Conservation (phyloP, 2,329 filamentous ascomycete species). For the Ilyonectria mors-panacis region DNA sequence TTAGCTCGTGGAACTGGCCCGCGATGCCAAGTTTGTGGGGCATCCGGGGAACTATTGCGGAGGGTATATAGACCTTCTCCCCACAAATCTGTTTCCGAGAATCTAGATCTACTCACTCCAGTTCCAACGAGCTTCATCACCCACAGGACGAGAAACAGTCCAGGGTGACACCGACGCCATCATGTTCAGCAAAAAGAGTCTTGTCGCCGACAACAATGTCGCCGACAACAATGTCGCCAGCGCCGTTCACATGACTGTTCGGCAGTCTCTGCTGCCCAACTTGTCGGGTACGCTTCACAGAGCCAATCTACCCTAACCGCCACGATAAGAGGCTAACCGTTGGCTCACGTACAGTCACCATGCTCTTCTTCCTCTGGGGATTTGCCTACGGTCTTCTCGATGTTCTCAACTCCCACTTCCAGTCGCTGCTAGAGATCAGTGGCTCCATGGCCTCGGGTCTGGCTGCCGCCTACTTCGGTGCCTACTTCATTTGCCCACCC, state of each 20-base stretch:
- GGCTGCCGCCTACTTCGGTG: conserved; percentile 60
- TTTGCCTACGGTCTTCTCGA: conserved; percentile 51
- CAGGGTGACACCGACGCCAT: neutral
- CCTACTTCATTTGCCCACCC: conserved; percentile 58
- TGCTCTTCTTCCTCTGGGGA: conserved; percentile 52
- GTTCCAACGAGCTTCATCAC: neutral
- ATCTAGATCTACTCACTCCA: neutral
- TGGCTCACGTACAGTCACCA: conserved; percentile 39
- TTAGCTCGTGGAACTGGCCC: too few relatives aligned
- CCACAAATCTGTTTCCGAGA: neutral
- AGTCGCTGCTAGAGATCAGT: conserved; percentile 53
- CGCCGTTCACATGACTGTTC: conserved; percentile 20
- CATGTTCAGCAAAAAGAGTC: conserved; percentile 8
- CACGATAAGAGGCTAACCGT: neutral
- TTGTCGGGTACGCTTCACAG: conserved; percentile 3
- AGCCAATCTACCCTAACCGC: neutral
- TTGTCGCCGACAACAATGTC: conserved; percentile 18
- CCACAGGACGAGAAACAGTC: neutral
- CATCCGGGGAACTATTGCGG: neutral
- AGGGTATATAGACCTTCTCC: conserved; percentile 2
- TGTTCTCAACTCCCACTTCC: conserved; percentile 57
- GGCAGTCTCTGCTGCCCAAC: conserved; percentile 21
- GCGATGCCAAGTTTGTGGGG: neutral
- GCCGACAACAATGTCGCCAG: conserved; percentile 21
- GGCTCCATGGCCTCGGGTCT: conserved; percentile 54